Base-by-base conservation (phyloP, 2,329 filamentous ascomycete genomes). In the Monilinia aucupariae region DNA sequence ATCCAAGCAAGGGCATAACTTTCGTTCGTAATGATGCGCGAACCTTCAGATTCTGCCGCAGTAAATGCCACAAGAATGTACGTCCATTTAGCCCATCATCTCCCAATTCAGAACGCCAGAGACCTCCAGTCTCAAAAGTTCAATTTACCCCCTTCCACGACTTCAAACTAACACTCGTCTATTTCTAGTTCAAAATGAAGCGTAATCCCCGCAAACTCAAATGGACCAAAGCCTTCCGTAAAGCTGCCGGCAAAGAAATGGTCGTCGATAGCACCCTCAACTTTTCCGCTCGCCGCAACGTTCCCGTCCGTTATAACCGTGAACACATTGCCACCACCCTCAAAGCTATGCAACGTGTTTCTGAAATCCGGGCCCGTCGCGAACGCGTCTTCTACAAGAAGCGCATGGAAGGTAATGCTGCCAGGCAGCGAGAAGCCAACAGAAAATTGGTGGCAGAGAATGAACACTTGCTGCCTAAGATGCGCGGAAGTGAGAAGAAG, bases 181-280 rank as follows among this genome's bases (percentile, higher is more conserved):
- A n/a, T 30, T 48, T 25, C 22, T 17, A 86, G 82, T 96, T 96
- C 85, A 94, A 96, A 80, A 96, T 96, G 91, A 96, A 96, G 89
- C 88, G 94, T 70, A 97, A 97, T 79, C 92, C 93, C 43, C 87
- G 93, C 76, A 96, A 97, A 78, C 85, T 97, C 71, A 94, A 92
- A 78, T 97, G 93, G 94, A 97, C 93, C 67, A 96, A 97, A 82
- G 87, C 91, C 59, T 93, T 92, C 83, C 89, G 92, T 74, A 88
- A 88, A 75, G 85, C 88, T 22, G 88, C 89, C 64, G 91, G 91
- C 79, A 96, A 92, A 80, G 83, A 86, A 75, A 86, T 96, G 91
- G 90, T 90, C 63, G 92, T 97, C 77, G 94, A 99, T 82, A 89
- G 86, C 72, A 96, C 93, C 39, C 87, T 99, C 65, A 89, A 91